A percentile compares a stretch with the other conserved stretches of the same genome.
phyloP scores from a whole-genome alignment of 1,284 basidiomycete genomes.

The Xerocomus amazonicus region DNA sequence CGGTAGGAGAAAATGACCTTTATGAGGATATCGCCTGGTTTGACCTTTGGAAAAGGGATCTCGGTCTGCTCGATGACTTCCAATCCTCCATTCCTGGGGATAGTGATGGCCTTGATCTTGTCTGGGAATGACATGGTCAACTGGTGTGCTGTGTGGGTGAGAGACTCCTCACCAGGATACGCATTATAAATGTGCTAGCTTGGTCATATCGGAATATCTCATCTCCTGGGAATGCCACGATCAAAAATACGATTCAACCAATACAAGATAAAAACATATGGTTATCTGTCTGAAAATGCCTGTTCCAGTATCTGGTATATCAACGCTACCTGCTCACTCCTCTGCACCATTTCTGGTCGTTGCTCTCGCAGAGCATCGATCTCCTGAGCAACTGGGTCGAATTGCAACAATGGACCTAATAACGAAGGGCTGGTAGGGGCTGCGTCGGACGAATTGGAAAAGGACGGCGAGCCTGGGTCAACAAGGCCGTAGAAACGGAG shows the following conservation, averaged over 20 bases:
- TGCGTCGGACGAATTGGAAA: constrained; percentile 15
- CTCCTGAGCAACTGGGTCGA: constrained; percentile 65
- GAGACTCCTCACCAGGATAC: no score
- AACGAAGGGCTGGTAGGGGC: constrained; percentile 40
- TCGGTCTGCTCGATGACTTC: constrained; percentile 73
- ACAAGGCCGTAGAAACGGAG: constrained; percentile 58
- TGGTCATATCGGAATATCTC: no score
- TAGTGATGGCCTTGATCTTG: constrained; percentile 56
- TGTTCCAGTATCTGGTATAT: constrained; percentile 60
- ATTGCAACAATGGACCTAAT: constrained; percentile 51
- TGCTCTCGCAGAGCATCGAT: constrained; percentile 79
- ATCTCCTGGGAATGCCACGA: no score
- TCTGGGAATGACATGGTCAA: constrained; percentile 41
- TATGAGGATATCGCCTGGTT: constrained; percentile 70
- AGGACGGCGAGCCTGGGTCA: constrained; percentile 20
- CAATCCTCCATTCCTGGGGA: constrained; percentile 64
- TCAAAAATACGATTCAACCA: no score
- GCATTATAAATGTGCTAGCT: no score
- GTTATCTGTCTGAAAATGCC: constrained; percentile 31
- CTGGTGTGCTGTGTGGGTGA: not conserved
- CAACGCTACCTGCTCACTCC: constrained; percentile 59
- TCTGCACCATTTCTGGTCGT: constrained; percentile 78
- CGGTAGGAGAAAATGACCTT: constrained; percentile 51
- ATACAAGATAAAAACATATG: no score
- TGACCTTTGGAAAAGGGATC: constrained; percentile 59